A percentile compares a stretch with the other conserved stretches of the same genome.
Evolutionary conservation across 495 filamentous ascomycete species (phyloP).

Genomic region (Hyaloscypha variabilis): DNA sequence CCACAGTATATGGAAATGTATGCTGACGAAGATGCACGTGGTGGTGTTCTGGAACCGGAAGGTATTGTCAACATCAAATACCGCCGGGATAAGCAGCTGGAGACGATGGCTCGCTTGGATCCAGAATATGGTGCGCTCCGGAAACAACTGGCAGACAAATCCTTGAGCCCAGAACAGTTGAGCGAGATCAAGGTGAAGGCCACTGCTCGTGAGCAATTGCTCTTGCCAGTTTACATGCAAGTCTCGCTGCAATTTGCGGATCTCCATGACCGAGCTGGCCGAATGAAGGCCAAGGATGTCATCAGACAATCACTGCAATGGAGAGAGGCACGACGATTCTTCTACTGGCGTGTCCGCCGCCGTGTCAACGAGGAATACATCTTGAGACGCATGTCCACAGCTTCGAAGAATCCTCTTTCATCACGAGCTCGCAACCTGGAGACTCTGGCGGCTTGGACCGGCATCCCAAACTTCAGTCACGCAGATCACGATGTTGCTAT

Average conservation of each 20-base stretch:
- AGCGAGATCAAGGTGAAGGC: conserved; percentile 82
- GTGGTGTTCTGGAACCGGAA: conserved; percentile 96
- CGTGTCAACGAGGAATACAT: conserved; percentile 96
- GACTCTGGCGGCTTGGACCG: conserved; percentile 77
- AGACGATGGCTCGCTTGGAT: conserved; percentile 96
- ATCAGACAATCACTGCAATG: conserved; percentile 84
- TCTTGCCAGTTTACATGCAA: conserved; percentile 91
- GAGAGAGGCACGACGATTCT: conserved; percentile 93
- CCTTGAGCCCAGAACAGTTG: conserved; percentile 71
- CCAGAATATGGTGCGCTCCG: conserved; percentile 79
- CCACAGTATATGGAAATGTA: conserved; percentile 98
- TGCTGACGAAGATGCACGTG: conserved; percentile 92
- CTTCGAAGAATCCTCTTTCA: conserved; percentile 46
- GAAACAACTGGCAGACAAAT: conserved; percentile 69
- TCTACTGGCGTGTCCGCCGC: conserved; percentile 99
- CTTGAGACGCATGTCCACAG: conserved; percentile 78
- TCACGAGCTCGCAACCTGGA: conserved; percentile 64
- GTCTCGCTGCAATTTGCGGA: conserved; percentile 95
- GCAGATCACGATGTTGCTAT: conserved; percentile 83
- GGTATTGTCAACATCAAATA: conserved; percentile 99
- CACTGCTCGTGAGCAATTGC: conserved; percentile 81
- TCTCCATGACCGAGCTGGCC: conserved; percentile 93
- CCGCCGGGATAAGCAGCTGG: conserved; percentile 94
- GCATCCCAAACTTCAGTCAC: conserved; percentile 68
- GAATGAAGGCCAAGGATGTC: conserved; percentile 96